Evolutionary conservation across 331 rosid genomes (phyloP).

Genomic region (Quercus phellos): DNA sequence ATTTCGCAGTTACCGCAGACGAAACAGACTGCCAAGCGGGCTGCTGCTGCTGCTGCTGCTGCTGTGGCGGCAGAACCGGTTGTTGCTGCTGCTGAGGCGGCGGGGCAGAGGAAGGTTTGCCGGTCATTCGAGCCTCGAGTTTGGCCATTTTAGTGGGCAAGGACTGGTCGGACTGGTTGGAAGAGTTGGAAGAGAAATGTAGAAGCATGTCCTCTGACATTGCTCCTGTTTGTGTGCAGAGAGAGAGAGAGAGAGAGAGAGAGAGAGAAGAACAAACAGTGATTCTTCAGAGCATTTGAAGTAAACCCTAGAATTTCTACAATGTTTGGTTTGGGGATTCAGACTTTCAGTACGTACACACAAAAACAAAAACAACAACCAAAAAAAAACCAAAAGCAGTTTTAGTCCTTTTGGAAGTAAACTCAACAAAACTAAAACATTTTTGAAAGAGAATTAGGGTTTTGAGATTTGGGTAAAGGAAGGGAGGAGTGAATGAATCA

Average conservation of each 20-base stretch:
- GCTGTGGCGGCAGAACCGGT: slow-evolving; percentile 25
- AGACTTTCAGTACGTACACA: too few species aligned
- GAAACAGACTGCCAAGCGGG: slow-evolving; percentile 59
- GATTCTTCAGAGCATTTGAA: slow-evolving; percentile 23
- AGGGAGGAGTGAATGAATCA: slow-evolving; percentile 7
- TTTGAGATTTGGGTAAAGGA: slow-evolving; percentile 36
- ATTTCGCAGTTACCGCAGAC: slow-evolving; percentile 50
- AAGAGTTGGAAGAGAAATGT: slow-evolving; percentile 97
- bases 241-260: not conserved
- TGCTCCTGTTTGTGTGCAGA: not conserved
- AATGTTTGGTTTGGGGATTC: too few species aligned
- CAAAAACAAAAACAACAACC: too few species aligned
- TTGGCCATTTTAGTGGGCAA: slow-evolving; percentile 92
- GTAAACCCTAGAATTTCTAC: not conserved
- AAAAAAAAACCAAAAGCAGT: too few species aligned
- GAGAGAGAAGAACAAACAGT: slow-evolving; percentile 10
- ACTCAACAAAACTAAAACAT: too few species aligned
- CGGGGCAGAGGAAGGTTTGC: slow-evolving; percentile 57
- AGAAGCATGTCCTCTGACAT: slow-evolving; percentile 92
- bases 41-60: slow-evolving; percentile 65
- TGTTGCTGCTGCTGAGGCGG: not conserved
- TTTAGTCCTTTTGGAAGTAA: too few species aligned
- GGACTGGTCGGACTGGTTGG: slow-evolving; percentile 97
- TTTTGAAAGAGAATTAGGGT: slow-evolving; percentile 46
- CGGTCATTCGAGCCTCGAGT: slow-evolving; percentile 96